Evolutionary conservation across 768 basidiomycete genomes (phyloP).

Genomic region (Candolleomyces eurysporus): DNA sequence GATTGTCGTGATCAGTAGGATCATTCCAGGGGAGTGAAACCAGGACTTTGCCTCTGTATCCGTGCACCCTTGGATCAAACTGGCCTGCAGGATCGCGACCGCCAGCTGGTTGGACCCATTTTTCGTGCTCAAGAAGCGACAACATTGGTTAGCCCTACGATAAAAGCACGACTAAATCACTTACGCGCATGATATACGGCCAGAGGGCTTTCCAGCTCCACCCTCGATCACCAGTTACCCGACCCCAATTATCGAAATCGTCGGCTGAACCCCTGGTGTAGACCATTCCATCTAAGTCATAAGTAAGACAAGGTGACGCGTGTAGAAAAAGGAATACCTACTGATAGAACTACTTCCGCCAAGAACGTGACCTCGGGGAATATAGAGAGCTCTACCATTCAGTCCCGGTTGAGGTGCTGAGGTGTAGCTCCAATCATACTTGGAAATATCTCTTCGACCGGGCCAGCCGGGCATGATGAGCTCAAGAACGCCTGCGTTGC

Average conservation of each 20-base stretch:
- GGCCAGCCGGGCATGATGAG: not conserved
- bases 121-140: not conserved
- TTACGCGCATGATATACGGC: slow-evolving; percentile 23
- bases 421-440: slow-evolving; percentile 16
- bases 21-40: slow-evolving; percentile 1
- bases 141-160: not conserved
- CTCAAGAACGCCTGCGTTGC: not conserved
- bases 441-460: not conserved
- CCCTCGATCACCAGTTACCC: slow-evolving; percentile 24
- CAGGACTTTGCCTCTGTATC: slow-evolving; percentile 4
- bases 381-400: slow-evolving; percentile 4
- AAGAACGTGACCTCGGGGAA: slow-evolving; percentile 10
- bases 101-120: slow-evolving; percentile 2
- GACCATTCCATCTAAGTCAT: slow-evolving; percentile 20
- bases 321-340: not conserved
- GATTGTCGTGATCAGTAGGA: slow-evolving; percentile 9
- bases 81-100: slow-evolving; percentile 11
- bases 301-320: not conserved
- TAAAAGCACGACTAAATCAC: not conserved
- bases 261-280: slow-evolving; percentile 33
- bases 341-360: slow-evolving; percentile 17
- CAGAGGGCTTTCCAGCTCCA: slow-evolving; percentile 32
- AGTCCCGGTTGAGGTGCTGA: slow-evolving; percentile 11
- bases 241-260: slow-evolving; percentile 32
- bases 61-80: slow-evolving; percentile 10